Base-by-base conservation (phyloP, 805 yeast genomes). In the Suhomyces faveliae region DNA sequence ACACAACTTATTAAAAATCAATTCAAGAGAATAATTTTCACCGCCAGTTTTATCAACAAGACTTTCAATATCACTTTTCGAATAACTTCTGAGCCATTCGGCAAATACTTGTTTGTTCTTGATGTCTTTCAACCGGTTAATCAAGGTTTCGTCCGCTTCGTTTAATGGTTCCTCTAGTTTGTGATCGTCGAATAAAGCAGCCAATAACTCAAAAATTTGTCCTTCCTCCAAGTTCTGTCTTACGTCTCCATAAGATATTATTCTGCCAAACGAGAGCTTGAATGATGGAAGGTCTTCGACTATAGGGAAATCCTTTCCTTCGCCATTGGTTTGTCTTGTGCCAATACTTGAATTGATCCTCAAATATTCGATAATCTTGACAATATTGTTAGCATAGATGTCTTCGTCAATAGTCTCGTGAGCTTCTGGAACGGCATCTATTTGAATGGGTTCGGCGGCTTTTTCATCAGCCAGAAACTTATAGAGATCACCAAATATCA, bases 11-110 rank as follows among this genome's bases (percentile, higher is more conserved):
- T 76, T 58, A 59, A 80, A 83, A 0, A 86, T 74, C 19, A 64
- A 62, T 30, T 84, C 85, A 17, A 84, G 67, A 0, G 73, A 59
- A 9, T 33, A 33, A 9, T 33, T 17, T 53, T 79, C 80, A 3
- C 59, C 50, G 2, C 55, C 50, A 9, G 58, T 47, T 5, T 54
- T 46, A 2, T 47, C 48, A 10, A 63, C 35, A n/a, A 73, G 47
- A 1, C 50, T 39, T 2, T 61, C 56, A 5, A 77, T 64, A n/a
- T 67, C 70, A 2, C 52, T 46, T n/a, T 56, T 55, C 17, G 77
- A 77, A 47, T 73, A 72, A 3, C 60, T 52, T 47, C 74, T 77
- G 11, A 88, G 63, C 92, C 96, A 89, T 0, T 60, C 49, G 2
- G 79, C 68, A 29, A 89, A 62, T 2, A 67, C 62, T 12, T 73